Evolutionary conservation across 768 basidiomycete genomes (phyloP).

Genomic region (Gloeostereum incarnatum): DNA sequence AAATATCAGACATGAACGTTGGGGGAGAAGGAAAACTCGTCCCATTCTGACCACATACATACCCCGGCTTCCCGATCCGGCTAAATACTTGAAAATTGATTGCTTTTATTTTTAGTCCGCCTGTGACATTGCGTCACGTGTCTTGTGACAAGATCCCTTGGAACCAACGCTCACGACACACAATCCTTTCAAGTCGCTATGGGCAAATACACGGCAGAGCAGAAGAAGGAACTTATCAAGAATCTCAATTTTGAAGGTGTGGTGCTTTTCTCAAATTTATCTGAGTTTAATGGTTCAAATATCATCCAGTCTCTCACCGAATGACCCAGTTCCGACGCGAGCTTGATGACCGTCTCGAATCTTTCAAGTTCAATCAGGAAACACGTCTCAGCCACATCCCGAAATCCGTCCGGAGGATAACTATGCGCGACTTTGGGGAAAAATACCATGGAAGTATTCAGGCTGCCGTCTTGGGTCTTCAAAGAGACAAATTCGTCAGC

Average conservation of each 20-base stretch:
- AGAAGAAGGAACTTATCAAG: constrained; percentile 65
- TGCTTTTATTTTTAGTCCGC: too few species aligned
- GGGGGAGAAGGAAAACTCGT: too few species aligned
- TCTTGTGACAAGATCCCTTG: constrained; percentile 5
- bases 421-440: constrained; percentile 69
- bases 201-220: constrained; percentile 56
- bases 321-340: constrained; percentile 67
- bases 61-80: too few species aligned
- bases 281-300: constrained; percentile 2
- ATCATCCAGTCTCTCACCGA: constrained; percentile 55
- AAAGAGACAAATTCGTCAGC: constrained; percentile 50
- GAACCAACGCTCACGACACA: too few species aligned
- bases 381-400: constrained; percentile 67
- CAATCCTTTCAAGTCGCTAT: too few species aligned
- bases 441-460: constrained; percentile 75
- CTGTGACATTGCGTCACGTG: background rate
- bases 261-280: constrained; percentile 7
- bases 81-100: too few species aligned
- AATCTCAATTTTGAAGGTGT: constrained; percentile 79
- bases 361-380: constrained; percentile 69
- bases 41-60: too few species aligned
- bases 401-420: constrained; percentile 60
- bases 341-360: constrained; percentile 65
- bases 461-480: constrained; percentile 57
- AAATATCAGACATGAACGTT: constrained; percentile 43